These are phyloP conservation scores for Aspergillus sclerotiicarbonarius DNA, from an alignment of 495 filamentous ascomycete species.

Conservation along the genomic window DNA sequence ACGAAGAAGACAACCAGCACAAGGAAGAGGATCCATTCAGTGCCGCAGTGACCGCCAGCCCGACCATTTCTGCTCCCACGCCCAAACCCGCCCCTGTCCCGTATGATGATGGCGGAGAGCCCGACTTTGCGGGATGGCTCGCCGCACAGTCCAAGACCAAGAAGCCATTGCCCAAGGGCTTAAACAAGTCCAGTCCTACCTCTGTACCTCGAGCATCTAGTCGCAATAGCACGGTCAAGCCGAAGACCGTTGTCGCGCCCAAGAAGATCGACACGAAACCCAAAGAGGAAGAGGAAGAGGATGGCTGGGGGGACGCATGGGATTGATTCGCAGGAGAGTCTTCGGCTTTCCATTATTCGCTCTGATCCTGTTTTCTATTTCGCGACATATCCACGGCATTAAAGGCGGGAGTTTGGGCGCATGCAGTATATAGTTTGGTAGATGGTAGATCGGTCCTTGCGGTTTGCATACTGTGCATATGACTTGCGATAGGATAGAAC, in stretches of 20 bases:
- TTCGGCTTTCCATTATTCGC: neutral
- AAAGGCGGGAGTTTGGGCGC: too few species aligned
- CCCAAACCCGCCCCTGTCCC: conserved; percentile 40
- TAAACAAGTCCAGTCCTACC: conserved; percentile 53
- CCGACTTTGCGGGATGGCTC: conserved; percentile 92
- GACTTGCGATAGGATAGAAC: too few species aligned
- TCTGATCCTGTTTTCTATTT: neutral
- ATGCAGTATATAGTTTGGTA: too few species aligned
- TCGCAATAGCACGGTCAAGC: conserved; percentile 39
- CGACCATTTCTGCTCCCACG: conserved; percentile 32
- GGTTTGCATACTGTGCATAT: too few species aligned
- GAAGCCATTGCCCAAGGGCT: conserved; percentile 73
- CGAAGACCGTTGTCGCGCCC: conserved; percentile 31
- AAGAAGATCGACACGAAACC: conserved; percentile 53
- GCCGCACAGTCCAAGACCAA: conserved; percentile 77
- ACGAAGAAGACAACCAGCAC: conserved; percentile 51
- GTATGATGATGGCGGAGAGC: conserved; percentile 81
- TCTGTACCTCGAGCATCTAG: conserved; percentile 26
- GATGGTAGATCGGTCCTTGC: too few species aligned
- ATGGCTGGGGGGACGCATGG: conserved; percentile 60
- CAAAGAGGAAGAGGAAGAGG: conserved; percentile 47
- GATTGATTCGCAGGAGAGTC: conserved; percentile 28
- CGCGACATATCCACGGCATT: too few species aligned
- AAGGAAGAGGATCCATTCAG: conserved; percentile 49
- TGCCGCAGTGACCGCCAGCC: conserved; percentile 37